Evolutionary conservation across 148 eudicot species (phyloP).

Genomic region (Persicaria tinctoria): DNA sequence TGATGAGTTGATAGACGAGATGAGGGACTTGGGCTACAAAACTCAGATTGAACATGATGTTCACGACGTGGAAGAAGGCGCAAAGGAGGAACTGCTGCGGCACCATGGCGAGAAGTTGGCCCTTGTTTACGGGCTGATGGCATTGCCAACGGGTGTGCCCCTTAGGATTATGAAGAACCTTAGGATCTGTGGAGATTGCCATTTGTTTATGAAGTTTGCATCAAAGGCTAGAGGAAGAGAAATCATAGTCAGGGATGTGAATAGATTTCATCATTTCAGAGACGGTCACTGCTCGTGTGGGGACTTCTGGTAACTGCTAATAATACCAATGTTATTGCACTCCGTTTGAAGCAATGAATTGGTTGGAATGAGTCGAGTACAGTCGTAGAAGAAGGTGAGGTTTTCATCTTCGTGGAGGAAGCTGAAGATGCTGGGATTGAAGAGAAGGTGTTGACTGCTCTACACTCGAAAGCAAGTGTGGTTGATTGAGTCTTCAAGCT

Average conservation of each 20-base stretch:
- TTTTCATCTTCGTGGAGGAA: no score
- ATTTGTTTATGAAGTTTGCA: constrained; percentile 67
- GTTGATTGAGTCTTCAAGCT: no score
- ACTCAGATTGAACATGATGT: constrained; percentile 42
- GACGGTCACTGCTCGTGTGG: constrained; percentile 61
- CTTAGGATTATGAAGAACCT: constrained; percentile 69
- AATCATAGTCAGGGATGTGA: constrained; percentile 61
- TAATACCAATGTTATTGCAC: no score
- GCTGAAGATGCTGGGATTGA: no score
- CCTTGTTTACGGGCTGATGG: constrained; percentile 50
- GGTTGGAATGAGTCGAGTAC: no score
- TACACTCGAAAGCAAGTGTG: no score
- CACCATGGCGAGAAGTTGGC: constrained; percentile 83
- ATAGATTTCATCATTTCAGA: constrained; percentile 66
- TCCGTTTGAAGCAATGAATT: no score
- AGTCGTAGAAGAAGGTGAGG: no score
- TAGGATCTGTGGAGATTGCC: constrained; percentile 74
- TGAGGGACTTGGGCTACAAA: constrained; percentile 40
- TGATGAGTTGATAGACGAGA: constrained; percentile 49
- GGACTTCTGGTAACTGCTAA: constrained; percentile 41
- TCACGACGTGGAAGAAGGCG: constrained; percentile 63
- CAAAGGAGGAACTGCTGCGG: constrained; percentile 40
- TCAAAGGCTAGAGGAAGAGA: constrained; percentile 43
- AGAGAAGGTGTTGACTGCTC: no score
- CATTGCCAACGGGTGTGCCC: constrained; percentile 44